A percentile compares a stretch with the other conserved stretches of the same genome.
Conservation (phyloP, 2,329 filamentous ascomycete genomes). For the Cladophialophora yegresii region DNA sequence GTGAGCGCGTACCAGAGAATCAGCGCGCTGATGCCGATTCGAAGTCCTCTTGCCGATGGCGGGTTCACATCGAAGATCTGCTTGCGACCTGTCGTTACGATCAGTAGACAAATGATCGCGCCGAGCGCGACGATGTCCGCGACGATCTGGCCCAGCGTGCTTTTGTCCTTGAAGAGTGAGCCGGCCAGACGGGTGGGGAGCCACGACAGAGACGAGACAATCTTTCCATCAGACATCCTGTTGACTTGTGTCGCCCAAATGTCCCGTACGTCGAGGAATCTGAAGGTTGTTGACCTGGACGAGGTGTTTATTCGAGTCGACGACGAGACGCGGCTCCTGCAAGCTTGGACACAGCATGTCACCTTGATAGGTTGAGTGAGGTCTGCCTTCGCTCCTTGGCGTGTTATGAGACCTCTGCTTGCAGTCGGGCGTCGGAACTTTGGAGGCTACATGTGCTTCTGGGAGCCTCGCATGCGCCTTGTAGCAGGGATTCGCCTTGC, state of each 20-base stretch:
- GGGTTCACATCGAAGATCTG: background rate
- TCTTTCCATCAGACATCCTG: background rate
- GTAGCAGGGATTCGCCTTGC: background rate
- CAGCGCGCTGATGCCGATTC: background rate
- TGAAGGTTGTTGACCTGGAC: background rate
- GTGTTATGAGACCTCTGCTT: background rate
- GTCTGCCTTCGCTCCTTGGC: background rate
- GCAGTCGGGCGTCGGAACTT: slow-evolving; percentile 1
- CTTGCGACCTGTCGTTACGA: background rate
- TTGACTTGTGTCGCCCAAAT: background rate
- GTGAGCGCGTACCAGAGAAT: background rate
- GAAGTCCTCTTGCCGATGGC: background rate
- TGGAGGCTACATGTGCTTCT: background rate
- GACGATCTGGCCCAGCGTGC: background rate
- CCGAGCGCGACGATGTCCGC: background rate
- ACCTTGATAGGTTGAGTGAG: background rate
- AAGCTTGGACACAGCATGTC: background rate
- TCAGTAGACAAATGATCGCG: background rate
- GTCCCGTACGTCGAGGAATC: background rate
- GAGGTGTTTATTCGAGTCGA: background rate
- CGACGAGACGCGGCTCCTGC: background rate
- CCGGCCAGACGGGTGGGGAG: background rate
- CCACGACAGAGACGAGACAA: slow-evolving; percentile 2
- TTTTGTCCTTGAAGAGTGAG: background rate
- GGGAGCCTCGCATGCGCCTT: background rate